Evolutionary conservation across 2,329 filamentous ascomycete species (phyloP).

Genomic region (Phialophora macrospora): DNA sequence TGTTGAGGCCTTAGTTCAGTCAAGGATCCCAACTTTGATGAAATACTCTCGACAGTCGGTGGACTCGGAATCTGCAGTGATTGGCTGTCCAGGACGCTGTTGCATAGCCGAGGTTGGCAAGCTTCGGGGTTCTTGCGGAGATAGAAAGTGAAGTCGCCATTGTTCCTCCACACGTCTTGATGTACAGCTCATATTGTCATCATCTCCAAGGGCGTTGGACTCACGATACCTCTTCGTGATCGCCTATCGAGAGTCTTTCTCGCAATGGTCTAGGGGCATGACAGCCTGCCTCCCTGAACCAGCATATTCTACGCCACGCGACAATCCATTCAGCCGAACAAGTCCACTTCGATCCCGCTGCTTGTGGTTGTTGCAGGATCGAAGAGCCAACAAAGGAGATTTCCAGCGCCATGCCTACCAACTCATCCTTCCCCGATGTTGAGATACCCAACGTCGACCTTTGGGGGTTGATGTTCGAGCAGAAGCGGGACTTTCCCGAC

Average conservation of each 20-base stretch:
- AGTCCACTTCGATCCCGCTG: not conserved
- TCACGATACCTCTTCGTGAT: not conserved
- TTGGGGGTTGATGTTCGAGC: conserved; percentile 64
- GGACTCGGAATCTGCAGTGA: not conserved
- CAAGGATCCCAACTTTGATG: no score
- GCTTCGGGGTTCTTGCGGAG: conserved; percentile 1
- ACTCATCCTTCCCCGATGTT: conserved; percentile 67
- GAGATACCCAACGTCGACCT: conserved; percentile 76
- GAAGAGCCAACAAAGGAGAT: not conserved
- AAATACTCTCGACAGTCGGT: no score
- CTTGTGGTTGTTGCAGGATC: not conserved
- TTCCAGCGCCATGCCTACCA: conserved; percentile 66
- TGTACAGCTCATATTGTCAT: not conserved
- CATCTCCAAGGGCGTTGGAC: not conserved
- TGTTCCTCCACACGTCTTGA: not conserved
- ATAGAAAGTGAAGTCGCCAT: not conserved
- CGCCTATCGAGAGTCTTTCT: not conserved
- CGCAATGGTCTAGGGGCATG: no score
- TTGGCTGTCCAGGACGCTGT: not conserved
- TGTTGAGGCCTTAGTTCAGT: no score
- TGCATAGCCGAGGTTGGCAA: not conserved
- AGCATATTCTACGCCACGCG: not conserved
- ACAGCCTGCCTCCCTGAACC: not conserved
- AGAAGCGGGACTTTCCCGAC: conserved; percentile 36
- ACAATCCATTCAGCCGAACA: not conserved